Percentiles rank a stretch among this genome's conserved stretches.
Conservation (phyloP, 1,284 basidiomycete species). For the Austropuccinia psidii region DNA sequence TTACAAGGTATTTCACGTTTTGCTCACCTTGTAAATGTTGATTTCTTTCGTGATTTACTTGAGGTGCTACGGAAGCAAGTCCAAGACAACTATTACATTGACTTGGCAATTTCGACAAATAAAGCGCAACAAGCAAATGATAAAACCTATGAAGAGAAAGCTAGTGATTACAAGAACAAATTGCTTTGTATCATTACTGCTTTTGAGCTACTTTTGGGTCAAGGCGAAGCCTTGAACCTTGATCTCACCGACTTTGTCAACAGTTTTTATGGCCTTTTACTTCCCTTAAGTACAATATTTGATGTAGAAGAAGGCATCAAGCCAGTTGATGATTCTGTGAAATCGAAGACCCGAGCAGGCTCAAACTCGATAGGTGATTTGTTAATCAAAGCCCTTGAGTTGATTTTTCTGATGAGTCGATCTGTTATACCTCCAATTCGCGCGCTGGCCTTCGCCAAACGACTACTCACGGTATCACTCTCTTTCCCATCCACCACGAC, state of each 20-base stretch:
- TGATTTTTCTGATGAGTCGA: slow-evolving; percentile 62
- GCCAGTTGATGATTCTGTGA: not conserved
- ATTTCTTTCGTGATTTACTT: slow-evolving; percentile 95
- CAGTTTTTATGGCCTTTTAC: slow-evolving; percentile 20
- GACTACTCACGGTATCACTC: slow-evolving; percentile 68
- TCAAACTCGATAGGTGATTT: slow-evolving; percentile 53
- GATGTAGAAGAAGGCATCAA: slow-evolving; percentile 12
- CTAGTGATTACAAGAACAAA: slow-evolving; percentile 56
- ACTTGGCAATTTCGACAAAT: no score
- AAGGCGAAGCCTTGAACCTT: slow-evolving; percentile 92
- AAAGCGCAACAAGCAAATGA: no score
- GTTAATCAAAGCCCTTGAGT: slow-evolving; percentile 73
- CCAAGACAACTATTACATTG: slow-evolving; percentile 17
- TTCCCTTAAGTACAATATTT: slow-evolving; percentile 35
- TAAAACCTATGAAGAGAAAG: slow-evolving; percentile 45
- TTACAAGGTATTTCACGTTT: slow-evolving; percentile 87
- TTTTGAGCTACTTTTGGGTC: slow-evolving; percentile 89
- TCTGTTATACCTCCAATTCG: slow-evolving; percentile 62
- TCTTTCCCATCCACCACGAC: slow-evolving; percentile 62
- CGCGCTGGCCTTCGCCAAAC: slow-evolving; percentile 82
- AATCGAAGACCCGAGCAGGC: not conserved
- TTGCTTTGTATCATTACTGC: slow-evolving; percentile 87
- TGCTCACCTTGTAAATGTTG: slow-evolving; percentile 93
- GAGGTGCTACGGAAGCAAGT: slow-evolving; percentile 75
- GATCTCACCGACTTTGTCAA: slow-evolving; percentile 84